Evolutionary conservation across 257 asterid genomes (phyloP).

Genomic region (Thymus quinquecostatus): DNA sequence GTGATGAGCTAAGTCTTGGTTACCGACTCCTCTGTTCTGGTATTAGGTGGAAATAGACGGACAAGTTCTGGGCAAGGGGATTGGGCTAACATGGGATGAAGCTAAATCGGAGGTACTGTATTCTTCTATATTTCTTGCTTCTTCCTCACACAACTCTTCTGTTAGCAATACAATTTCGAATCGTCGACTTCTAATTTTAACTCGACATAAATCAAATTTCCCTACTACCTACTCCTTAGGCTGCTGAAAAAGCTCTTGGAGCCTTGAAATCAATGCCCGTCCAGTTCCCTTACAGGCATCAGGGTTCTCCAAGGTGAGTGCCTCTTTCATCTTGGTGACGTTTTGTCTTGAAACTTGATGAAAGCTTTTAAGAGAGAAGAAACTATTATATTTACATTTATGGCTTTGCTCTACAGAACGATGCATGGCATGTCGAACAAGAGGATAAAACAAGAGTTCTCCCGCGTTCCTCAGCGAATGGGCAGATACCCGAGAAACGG

Average conservation of each 20-base stretch:
- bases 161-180: neutral
- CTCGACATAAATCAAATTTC: neutral
- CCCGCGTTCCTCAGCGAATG: slow-evolving; percentile 60
- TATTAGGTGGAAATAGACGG: slow-evolving; percentile 88
- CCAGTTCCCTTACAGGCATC: slow-evolving; percentile 69
- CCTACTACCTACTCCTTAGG: slow-evolving; percentile 41
- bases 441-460: slow-evolving; percentile 65
- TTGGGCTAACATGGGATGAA: slow-evolving; percentile 86
- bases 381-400: neutral
- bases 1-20: slow-evolving; percentile 1
- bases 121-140: slow-evolving; percentile 19
- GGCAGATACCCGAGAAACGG: slow-evolving; percentile 62
- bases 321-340: slow-evolving; percentile 30
- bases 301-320: slow-evolving; percentile 82
- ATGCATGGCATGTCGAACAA: slow-evolving; percentile 73
- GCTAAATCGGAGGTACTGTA: slow-evolving; percentile 82
- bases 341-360: slow-evolving; percentile 4
- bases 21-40: slow-evolving; percentile 10
- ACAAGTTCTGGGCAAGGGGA: slow-evolving; percentile 81
- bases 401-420: slow-evolving; percentile 48
- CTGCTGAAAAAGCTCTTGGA: slow-evolving; percentile 92
- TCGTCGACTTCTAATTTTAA: slow-evolving; percentile 16
- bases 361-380: slow-evolving; percentile 15
- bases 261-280: slow-evolving; percentile 67
- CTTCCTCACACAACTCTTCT: neutral